These are phyloP conservation scores for Calcarisporium arbuscula DNA, from an alignment of 2,329 filamentous ascomycete species.

Conservation along the genomic window DNA sequence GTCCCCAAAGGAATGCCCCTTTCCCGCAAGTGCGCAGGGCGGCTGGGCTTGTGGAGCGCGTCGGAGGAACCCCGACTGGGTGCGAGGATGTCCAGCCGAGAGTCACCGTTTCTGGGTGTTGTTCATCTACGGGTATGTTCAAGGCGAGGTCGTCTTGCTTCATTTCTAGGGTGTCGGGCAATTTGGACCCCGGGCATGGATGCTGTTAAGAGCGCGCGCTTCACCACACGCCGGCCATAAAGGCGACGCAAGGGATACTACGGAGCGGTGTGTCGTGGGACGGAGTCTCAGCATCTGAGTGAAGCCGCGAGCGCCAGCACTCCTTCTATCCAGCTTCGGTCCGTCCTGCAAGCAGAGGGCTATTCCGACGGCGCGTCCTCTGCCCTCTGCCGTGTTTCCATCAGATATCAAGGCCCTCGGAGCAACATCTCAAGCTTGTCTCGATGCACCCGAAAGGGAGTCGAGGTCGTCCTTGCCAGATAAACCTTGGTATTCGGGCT, in stretches of 20 bases:
- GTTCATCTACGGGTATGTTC: constrained; percentile 7
- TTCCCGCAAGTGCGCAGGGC: no score
- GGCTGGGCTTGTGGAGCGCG: constrained; percentile 8
- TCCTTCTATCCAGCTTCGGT: constrained; percentile 2
- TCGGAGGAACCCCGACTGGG: constrained; percentile 6
- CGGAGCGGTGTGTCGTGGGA: constrained; percentile 5
- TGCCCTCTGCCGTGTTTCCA: constrained; percentile 3
- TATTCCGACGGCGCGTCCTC: constrained; percentile 4
- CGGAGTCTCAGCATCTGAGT: constrained; percentile 8
- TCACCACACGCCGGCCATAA: constrained; percentile 7
- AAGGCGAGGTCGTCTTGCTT: constrained; percentile 3
- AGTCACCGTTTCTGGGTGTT: constrained; percentile 4
- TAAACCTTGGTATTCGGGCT: constrained; percentile 3
- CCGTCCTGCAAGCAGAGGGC: constrained; percentile 4
- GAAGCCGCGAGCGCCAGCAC: constrained; percentile 4
- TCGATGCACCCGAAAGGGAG: constrained; percentile 6
- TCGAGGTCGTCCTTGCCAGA: background rate
- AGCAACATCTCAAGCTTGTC: constrained; percentile 6
- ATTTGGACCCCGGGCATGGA: constrained; percentile 6
- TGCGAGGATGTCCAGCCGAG: constrained; percentile 8
- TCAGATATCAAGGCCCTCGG: constrained; percentile 6
- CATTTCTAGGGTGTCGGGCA: constrained; percentile 4
- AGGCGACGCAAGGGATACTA: constrained; percentile 8
- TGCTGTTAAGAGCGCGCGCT: constrained; percentile 7
- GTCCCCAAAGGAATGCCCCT: no score